Evolutionary conservation across 306 rosid species (phyloP).

Genomic region (Calophaca sinica): DNA sequence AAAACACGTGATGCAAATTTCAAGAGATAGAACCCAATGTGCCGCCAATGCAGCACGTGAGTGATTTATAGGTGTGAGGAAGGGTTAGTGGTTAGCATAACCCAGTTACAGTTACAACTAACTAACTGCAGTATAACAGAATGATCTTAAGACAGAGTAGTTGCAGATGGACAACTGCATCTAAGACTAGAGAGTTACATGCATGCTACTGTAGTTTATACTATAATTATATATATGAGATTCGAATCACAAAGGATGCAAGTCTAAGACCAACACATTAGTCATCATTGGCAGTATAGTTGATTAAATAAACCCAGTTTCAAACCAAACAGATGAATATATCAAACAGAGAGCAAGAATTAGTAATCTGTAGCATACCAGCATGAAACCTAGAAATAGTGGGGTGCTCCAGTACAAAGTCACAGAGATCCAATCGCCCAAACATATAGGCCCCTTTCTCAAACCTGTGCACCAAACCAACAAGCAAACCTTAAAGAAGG

Average conservation of each 20-base stretch:
- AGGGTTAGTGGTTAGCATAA: neutral
- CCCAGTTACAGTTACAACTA: conserved; percentile 5
- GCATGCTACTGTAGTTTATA: neutral
- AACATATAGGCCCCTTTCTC: conserved; percentile 97
- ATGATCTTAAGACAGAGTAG: neutral
- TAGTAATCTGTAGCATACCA: conserved; percentile 49
- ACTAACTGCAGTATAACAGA: neutral
- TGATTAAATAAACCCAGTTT: neutral
- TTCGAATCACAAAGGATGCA: too few relatives aligned
- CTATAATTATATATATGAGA: neutral
- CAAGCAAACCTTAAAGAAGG: neutral
- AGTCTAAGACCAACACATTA: neutral
- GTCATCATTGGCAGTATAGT: neutral
- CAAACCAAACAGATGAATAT: neutral
- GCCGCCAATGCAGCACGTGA: too few relatives aligned
- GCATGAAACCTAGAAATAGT: conserved; percentile 94
- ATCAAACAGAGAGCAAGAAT: neutral
- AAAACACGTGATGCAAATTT: too few relatives aligned
- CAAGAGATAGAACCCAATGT: too few relatives aligned
- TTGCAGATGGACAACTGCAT: neutral
- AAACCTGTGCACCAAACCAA: conserved; percentile 48
- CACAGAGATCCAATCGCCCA: conserved; percentile 91
- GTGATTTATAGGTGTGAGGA: neutral
- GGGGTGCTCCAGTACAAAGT: conserved; percentile 85
- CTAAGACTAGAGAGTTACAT: neutral